A percentile compares a stretch with the other conserved stretches of the same genome.
These are phyloP conservation scores for Dendrobium chrysotoxum DNA, from an alignment of 106 monocot species.

Conservation along the genomic window DNA sequence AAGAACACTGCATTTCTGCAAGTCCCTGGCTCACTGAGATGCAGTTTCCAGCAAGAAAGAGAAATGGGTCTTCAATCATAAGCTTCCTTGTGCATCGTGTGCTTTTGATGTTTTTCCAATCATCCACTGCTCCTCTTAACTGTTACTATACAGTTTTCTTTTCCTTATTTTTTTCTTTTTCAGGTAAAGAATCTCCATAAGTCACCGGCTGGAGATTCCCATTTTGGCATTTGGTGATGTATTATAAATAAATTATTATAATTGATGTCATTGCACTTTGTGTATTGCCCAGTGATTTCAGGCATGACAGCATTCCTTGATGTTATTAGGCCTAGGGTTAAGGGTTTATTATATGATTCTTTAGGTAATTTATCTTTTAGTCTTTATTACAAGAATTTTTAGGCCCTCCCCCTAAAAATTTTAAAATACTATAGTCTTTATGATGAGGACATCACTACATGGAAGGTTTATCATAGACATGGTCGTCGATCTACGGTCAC, in stretches of 20 bases:
- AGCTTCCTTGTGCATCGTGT: background rate
- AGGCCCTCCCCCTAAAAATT: no score
- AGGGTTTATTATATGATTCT: no score
- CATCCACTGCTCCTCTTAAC: background rate
- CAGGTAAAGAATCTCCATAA: background rate
- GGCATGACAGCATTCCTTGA: no score
- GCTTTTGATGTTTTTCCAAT: background rate
- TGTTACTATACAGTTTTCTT: background rate
- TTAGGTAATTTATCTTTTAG: no score
- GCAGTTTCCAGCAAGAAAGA: background rate
- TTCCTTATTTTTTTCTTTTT: no score
- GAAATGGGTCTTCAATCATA: background rate
- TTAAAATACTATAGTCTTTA: no score
- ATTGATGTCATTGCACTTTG: background rate
- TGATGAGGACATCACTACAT: no score
- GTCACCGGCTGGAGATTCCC: background rate
- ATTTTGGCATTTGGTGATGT: background rate
- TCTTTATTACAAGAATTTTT: no score
- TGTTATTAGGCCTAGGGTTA: no score
- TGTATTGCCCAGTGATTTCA: background rate
- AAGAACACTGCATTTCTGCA: background rate
- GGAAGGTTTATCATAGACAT: no score
- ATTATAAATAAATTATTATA: constrained; percentile 2
- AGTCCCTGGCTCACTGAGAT: background rate
- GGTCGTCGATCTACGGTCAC: no score